phyloP scores from a whole-genome alignment of 1,284 basidiomycete genomes.

The Salmacisia buchloeana region DNA sequence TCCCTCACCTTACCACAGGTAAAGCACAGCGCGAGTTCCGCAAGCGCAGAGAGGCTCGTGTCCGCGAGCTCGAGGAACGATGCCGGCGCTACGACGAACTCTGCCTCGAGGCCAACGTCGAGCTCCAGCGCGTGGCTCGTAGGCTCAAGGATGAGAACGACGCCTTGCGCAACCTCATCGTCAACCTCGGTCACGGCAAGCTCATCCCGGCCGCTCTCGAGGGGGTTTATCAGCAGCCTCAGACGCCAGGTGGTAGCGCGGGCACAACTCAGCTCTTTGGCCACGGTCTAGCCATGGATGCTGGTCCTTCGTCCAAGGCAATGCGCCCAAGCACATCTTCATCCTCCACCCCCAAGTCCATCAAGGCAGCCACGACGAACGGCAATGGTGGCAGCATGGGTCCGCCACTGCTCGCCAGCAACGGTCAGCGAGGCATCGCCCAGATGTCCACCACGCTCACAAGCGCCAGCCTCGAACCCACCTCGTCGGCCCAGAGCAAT shows the following conservation, averaged over 20 bases:
- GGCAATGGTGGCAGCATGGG: not conserved
- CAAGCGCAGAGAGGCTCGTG: slow-evolving; percentile 42
- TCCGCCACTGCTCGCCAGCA: not conserved
- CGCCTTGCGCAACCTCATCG: slow-evolving; percentile 33
- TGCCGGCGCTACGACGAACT: slow-evolving; percentile 43
- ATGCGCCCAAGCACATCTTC: no score
- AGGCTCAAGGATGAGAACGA: slow-evolving; percentile 45
- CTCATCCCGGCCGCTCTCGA: slow-evolving; percentile 32
- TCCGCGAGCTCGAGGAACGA: slow-evolving; percentile 40
- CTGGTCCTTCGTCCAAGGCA: no score
- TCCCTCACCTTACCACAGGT: not conserved
- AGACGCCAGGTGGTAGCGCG: not conserved
- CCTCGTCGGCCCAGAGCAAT: not conserved
- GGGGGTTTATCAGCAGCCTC: slow-evolving; percentile 9
- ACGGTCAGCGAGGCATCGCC: not conserved
- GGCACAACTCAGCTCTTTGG: not conserved
- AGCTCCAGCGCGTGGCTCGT: slow-evolving; percentile 35
- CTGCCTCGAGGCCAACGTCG: slow-evolving; percentile 42
- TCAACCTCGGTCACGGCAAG: slow-evolving; percentile 37
- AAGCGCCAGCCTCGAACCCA: no score
- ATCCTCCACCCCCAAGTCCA: no score
- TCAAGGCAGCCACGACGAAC: no score
- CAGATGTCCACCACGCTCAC: not conserved
- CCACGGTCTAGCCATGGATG: not conserved
- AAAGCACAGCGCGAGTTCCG: slow-evolving; percentile 44